phyloP scores from a whole-genome alignment of 768 basidiomycete species.

The Pluteus cervinus region DNA sequence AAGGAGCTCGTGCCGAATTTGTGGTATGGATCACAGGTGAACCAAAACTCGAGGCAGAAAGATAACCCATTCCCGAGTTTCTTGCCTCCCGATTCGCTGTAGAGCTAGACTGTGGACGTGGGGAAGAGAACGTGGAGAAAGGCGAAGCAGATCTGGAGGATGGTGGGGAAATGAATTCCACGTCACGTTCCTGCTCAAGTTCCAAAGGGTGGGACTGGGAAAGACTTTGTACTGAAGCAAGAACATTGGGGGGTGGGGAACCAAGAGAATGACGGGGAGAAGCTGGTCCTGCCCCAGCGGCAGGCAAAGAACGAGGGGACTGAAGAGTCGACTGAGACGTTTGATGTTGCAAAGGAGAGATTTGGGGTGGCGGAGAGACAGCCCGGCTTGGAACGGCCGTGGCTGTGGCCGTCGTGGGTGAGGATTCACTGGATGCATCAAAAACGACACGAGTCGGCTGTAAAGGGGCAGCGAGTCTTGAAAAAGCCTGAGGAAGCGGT shows the following conservation, averaged over 20 bases:
- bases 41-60: neutral
- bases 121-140: conserved; percentile 19
- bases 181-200: conserved; percentile 34
- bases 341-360: too few relatives aligned
- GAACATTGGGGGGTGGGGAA: conserved; percentile 10
- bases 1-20: neutral
- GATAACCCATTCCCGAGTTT: neutral
- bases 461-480: too few relatives aligned
- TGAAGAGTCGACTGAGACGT: too few relatives aligned
- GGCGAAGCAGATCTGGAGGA: conserved; percentile 36
- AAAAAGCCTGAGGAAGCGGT: too few relatives aligned
- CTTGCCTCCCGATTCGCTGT: neutral
- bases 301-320: too few relatives aligned
- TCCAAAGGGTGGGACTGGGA: conserved; percentile 39
- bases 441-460: too few relatives aligned
- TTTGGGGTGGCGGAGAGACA: too few relatives aligned
- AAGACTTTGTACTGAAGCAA: conserved; percentile 27
- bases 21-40: neutral
- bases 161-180: conserved; percentile 38
- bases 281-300: too few relatives aligned
- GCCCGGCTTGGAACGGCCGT: too few relatives aligned
- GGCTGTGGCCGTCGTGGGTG: too few relatives aligned
- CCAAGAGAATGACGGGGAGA: too few relatives aligned
- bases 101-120: neutral
- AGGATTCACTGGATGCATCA: too few relatives aligned